Evolutionary conservation across 768 basidiomycete genomes (phyloP).

Genomic region (Lyophyllum atratum): DNA sequence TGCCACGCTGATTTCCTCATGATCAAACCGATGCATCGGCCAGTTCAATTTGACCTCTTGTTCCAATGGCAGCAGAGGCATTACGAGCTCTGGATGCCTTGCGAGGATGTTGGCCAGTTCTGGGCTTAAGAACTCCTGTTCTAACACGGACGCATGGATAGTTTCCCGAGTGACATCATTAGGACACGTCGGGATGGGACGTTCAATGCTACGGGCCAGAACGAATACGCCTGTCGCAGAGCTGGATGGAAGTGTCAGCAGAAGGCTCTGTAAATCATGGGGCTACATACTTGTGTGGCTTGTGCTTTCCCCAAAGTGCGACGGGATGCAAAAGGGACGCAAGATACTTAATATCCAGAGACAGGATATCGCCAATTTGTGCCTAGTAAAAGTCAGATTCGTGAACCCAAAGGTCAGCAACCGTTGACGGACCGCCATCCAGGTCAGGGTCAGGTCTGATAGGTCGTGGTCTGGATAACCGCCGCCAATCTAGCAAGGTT

Average conservation of each 20-base stretch:
- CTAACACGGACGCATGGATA: conserved; percentile 61
- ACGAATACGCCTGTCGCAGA: conserved; percentile 56
- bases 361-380: conserved; percentile 55
- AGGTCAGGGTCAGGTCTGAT: conserved; percentile 60
- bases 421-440: conserved; percentile 57
- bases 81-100: conserved; percentile 46
- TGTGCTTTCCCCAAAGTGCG: conserved; percentile 60
- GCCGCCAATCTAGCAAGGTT: conserved; percentile 57
- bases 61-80: conserved; percentile 51
- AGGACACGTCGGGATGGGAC: conserved; percentile 46
- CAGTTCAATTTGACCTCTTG: conserved; percentile 48
- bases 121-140: conserved; percentile 39
- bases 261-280: background rate
- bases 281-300: conserved; percentile 61
- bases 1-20: conserved; percentile 18
- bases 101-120: conserved; percentile 36
- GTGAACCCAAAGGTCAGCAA: background rate
- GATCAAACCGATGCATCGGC: conserved; percentile 31
- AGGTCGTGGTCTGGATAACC: conserved; percentile 71
- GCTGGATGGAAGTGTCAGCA: conserved; percentile 30
- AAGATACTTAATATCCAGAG: conserved; percentile 58
- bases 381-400: conserved; percentile 37
- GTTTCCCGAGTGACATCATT: conserved; percentile 56
- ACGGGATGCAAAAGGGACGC: conserved; percentile 49
- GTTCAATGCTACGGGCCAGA: conserved; percentile 44